A percentile compares a stretch with the other conserved stretches of the same genome.
phyloP scores from a whole-genome alignment of 192 early-diverging fungal species.

The Entomortierella parvispora region DNA sequence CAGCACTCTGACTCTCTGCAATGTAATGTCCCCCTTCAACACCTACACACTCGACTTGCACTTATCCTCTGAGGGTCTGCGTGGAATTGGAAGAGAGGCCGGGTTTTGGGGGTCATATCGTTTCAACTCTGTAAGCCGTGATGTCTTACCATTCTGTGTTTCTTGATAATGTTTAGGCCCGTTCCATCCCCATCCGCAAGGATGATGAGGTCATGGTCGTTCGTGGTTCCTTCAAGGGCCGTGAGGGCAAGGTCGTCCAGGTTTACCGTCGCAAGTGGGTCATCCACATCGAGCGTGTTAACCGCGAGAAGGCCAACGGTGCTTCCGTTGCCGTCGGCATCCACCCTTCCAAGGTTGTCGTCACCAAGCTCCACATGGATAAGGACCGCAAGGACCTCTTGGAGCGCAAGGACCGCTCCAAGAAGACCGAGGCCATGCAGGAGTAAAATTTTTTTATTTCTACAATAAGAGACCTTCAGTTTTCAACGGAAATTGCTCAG shows the following conservation, averaged over 20 bases:
- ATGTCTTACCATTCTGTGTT: neutral
- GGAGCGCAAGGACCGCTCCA: constrained; percentile 83
- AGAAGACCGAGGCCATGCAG: constrained; percentile 52
- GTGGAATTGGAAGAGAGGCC: neutral
- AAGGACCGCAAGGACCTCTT: constrained; percentile 95
- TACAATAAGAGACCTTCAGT: neutral
- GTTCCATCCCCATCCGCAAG: constrained; percentile 96
- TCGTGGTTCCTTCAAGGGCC: constrained; percentile 96
- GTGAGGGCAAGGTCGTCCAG: constrained; percentile 94
- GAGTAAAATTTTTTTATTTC: constrained; percentile 38
- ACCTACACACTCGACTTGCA: neutral
- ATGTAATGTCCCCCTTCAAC: constrained; percentile 45
- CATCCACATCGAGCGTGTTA: constrained; percentile 98
- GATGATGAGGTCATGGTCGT: constrained; percentile 98
- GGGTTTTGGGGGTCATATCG: constrained; percentile 16
- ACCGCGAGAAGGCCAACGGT: constrained; percentile 98
- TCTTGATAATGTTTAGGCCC: constrained; percentile 62
- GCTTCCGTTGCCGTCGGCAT: constrained; percentile 90
- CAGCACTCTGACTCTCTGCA: constrained; percentile 47
- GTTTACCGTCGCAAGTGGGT: constrained; percentile 99
- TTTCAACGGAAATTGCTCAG: constrained; percentile 11
- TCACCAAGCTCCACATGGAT: constrained; percentile 96
- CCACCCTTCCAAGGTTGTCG: constrained; percentile 98
- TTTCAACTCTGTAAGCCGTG: neutral
- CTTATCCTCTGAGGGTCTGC: neutral